Conservation (phyloP, 2,329 filamentous ascomycete species). For the Penicillium digitatum region DNA sequence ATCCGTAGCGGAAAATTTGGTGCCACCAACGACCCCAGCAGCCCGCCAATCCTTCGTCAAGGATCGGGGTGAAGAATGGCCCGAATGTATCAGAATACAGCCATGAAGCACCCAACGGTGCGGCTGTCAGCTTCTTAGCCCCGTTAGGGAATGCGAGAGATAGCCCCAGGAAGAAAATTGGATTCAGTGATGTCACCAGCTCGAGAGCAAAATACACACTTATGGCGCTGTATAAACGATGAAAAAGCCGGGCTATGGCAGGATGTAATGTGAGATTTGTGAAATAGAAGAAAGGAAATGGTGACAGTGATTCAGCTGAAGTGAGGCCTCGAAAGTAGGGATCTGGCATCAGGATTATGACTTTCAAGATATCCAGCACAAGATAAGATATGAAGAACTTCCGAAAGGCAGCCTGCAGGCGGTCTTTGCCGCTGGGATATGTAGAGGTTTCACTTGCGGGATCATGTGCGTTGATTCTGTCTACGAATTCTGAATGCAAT, state of each 20-base stretch:
- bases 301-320: constrained; percentile 45
- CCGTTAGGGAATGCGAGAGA: constrained; percentile 49
- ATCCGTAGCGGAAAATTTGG: constrained; percentile 72
- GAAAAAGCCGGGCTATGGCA: constrained; percentile 51
- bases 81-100: constrained; percentile 60
- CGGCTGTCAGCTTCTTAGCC: constrained; percentile 57
- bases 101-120: constrained; percentile 58
- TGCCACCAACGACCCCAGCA: constrained; percentile 91
- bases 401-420: constrained; percentile 47
- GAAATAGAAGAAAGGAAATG: constrained; percentile 44
- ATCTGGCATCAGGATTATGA: constrained; percentile 64
- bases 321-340: constrained; percentile 67
- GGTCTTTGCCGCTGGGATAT: constrained; percentile 41
- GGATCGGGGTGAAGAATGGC: constrained; percentile 35
- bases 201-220: constrained; percentile 60
- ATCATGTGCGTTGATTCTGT: constrained; percentile 14
- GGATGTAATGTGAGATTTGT: constrained; percentile 39
- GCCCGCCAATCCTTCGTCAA: constrained; percentile 67
- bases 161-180: constrained; percentile 56
- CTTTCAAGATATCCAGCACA: constrained; percentile 65
- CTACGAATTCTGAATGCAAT: constrained; percentile 16
- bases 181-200: constrained; percentile 57
- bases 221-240: constrained; percentile 53
- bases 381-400: constrained; percentile 59
- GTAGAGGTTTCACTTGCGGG: constrained; percentile 26